phyloP scores from a whole-genome alignment of 2,329 filamentous ascomycete genomes.

The Colletotrichum sp. region DNA sequence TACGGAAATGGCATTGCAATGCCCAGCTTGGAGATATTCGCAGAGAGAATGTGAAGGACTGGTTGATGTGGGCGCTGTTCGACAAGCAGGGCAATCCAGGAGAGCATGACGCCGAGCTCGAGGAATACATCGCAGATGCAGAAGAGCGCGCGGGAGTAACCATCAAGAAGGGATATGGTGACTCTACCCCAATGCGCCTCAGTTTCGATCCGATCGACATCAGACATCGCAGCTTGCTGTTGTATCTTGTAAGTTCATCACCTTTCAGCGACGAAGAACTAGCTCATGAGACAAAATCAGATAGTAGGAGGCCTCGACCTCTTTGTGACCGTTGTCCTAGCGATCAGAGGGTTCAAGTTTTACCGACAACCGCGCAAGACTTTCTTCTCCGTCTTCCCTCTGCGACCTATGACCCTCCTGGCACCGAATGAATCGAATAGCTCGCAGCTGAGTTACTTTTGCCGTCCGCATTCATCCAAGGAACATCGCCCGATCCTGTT shows the following conservation, averaged over 20 bases:
- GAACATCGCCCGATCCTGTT: slow-evolving; percentile 67
- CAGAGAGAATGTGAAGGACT: slow-evolving; percentile 71
- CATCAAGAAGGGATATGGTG: slow-evolving; percentile 60
- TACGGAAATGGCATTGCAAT: slow-evolving; percentile 71
- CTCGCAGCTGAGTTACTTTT: slow-evolving; percentile 65
- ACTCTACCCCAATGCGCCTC: slow-evolving; percentile 63
- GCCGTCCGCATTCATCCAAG: slow-evolving; percentile 65
- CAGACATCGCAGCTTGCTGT: slow-evolving; percentile 65
- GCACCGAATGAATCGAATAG: slow-evolving; percentile 52
- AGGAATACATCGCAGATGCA: slow-evolving; percentile 53
- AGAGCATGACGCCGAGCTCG: slow-evolving; percentile 44
- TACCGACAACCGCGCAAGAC: slow-evolving; percentile 39
- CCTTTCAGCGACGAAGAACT: slow-evolving; percentile 30
- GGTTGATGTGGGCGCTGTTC: slow-evolving; percentile 72
- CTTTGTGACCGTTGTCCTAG: slow-evolving; percentile 48
- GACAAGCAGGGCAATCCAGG: slow-evolving; percentile 49
- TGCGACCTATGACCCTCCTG: slow-evolving; percentile 56
- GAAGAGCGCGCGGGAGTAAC: slow-evolving; percentile 57
- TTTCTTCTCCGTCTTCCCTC: slow-evolving; percentile 61
- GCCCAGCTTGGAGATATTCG: slow-evolving; percentile 62
- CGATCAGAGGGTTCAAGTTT: slow-evolving; percentile 56
- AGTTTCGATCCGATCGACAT: slow-evolving; percentile 69
- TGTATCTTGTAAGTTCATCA: slow-evolving; percentile 57
- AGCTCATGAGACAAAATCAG: background rate
- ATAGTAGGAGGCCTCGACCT: slow-evolving; percentile 49